Conservation (phyloP, 192 early-diverging fungal genomes). For the Podila epigama region DNA sequence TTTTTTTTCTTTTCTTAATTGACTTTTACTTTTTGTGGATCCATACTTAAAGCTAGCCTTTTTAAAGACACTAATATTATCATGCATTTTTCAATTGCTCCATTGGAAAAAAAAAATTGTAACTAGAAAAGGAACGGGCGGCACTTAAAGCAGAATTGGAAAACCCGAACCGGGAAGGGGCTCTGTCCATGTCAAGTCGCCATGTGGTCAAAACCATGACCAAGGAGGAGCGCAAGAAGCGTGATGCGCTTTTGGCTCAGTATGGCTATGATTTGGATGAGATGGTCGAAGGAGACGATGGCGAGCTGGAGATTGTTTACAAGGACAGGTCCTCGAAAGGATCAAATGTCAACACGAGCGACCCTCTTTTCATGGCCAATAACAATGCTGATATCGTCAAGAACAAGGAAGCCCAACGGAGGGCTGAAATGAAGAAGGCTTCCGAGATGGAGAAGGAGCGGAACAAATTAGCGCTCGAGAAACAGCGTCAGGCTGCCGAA, state of each 20-base stretch:
- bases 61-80: background rate
- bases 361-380: conserved; percentile 58
- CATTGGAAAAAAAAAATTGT: no score
- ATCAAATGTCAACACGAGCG: conserved; percentile 5
- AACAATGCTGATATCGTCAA: conserved; percentile 66
- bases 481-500: conserved; percentile 57
- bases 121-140: conserved; percentile 27
- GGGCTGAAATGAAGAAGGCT: conserved; percentile 57
- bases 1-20: background rate
- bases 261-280: conserved; percentile 74
- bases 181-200: conserved; percentile 29
- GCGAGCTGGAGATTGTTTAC: conserved; percentile 71
- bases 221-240: conserved; percentile 58
- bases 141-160: conserved; percentile 17
- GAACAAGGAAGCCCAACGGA: conserved; percentile 60
- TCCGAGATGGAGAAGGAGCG: conserved; percentile 61
- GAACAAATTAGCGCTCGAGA: conserved; percentile 58
- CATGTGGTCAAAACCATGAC: conserved; percentile 54
- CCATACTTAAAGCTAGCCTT: background rate
- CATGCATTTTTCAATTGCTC: background rate
- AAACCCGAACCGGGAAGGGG: conserved; percentile 16
- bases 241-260: conserved; percentile 58
- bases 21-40: no score
- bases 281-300: conserved; percentile 61
- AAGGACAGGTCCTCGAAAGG: conserved; percentile 46